Base-by-base conservation (phyloP, 139 green algal genomes). In the Gonium pectorale region DNA sequence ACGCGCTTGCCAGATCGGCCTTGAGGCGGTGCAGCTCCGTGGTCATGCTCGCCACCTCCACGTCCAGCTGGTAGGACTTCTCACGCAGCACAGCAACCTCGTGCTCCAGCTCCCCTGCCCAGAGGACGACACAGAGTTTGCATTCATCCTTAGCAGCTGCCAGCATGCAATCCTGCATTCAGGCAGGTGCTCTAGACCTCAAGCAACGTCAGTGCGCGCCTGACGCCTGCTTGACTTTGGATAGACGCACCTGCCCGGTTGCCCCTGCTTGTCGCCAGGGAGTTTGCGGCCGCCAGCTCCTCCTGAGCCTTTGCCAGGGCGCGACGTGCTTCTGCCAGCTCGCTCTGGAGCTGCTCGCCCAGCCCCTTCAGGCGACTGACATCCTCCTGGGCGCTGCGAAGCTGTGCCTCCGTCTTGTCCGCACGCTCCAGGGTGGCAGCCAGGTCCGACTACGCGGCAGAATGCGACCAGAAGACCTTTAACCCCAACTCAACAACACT, bases 21-120 rank as follows among this genome's bases (percentile, higher is more conserved):
- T 60, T 83, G 62, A 79, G 72, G 15, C 83, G 83, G 13, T 81
- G 70, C 51, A 88, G 60, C 63, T 88, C 83, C 31, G 83, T 83
- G 37, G 73, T 82, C 72, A 83, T 88, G n/a, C 70, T 62, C 22
- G 83, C 83, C 37, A 88, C 79, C 46, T 85, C 79, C 35, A 85
- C 64, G 26, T 85, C 79, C 79, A 85, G 64, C 35, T 85, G 79
- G 35, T 85, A 85, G 0, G 64, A 56, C 46, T 77, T 77, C 27
- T 85, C 79, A 0, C 79, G 79, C 79, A 85, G 64, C 24, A 56
- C 38, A 7, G 29, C 66, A 35, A 85, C 64, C 46, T 85, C 79
- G 64, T 77, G 79, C 44, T 85, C 79, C 37, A 85, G 66, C 79
- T 85, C 79, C 5, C 26, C 79, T 85, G 79, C 79, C 40, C 1